Evolutionary conservation across 805 yeast genomes (phyloP).

Genomic region (Pachysolen tannophilus): DNA sequence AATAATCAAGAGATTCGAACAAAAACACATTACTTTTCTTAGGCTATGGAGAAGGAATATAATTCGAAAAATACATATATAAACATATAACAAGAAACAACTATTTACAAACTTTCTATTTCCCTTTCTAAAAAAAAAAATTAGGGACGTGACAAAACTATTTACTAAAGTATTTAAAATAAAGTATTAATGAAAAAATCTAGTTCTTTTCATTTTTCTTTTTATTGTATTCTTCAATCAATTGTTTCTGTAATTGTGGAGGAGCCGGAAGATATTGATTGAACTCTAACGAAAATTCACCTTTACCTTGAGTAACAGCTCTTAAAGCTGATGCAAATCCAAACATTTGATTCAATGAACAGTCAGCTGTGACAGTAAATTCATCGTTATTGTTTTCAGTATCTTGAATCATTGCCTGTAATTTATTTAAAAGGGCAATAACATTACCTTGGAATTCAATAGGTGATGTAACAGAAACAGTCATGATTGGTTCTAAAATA

Average conservation of each 20-base stretch:
- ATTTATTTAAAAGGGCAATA: constrained; percentile 85
- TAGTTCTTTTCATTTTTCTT: constrained; percentile 33
- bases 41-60: too few species aligned
- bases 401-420: constrained; percentile 86
- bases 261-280: constrained; percentile 86
- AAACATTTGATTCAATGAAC: constrained; percentile 93
- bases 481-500: constrained; percentile 94
- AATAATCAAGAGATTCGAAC: too few species aligned
- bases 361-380: constrained; percentile 87
- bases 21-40: too few species aligned
- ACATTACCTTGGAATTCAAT: constrained; percentile 92
- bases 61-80: too few species aligned
- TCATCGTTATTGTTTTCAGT: constrained; percentile 94
- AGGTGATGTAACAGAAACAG: constrained; percentile 88
- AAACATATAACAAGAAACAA: too few species aligned
- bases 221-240: constrained; percentile 77
- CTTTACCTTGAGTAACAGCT: constrained; percentile 98
- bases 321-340: constrained; percentile 94
- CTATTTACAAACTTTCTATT: too few species aligned
- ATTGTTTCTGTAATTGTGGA: constrained; percentile 82
- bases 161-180: too few species aligned
- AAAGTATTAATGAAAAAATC: too few species aligned
- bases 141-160: too few species aligned
- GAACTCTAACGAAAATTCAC: constrained; percentile 94
- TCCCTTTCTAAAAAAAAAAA: too few species aligned